Percentiles rank a stretch among this genome's conserved stretches.
phyloP scores from a whole-genome alignment of 73 alveolate species.

The Blepharisma stoltei region DNA sequence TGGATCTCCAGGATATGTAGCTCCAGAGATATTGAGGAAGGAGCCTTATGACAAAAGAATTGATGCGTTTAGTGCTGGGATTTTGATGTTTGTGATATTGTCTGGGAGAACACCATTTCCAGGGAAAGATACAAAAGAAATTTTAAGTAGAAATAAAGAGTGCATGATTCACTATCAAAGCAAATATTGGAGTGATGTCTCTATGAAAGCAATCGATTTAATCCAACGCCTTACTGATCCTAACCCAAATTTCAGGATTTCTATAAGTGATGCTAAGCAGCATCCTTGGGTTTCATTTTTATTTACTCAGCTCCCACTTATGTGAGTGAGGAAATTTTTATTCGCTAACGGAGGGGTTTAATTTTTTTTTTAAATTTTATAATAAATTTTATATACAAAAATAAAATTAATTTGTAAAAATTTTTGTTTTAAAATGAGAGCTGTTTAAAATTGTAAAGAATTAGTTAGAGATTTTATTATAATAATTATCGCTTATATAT shows the following conservation, averaged over 20 bases:
- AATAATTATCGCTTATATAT: too few relatives aligned
- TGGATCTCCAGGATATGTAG: slow-evolving; percentile 18
- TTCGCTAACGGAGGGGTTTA: too few relatives aligned
- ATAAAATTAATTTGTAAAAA: too few relatives aligned
- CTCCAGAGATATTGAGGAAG: slow-evolving; percentile 13
- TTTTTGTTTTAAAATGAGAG: too few relatives aligned
- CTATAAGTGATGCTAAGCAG: too few relatives aligned
- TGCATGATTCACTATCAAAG: not conserved
- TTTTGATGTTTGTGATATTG: not conserved
- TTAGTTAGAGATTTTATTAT: too few relatives aligned
- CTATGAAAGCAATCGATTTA: not conserved
- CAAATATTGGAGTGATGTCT: not conserved
- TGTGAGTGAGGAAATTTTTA: too few relatives aligned
- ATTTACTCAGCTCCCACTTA: too few relatives aligned
- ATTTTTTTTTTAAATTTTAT: too few relatives aligned
- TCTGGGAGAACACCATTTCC: not conserved
- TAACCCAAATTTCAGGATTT: not conserved
- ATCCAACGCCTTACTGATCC: not conserved
- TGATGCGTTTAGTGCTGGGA: not conserved
- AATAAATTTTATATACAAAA: too few relatives aligned
- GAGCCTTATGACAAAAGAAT: not conserved
- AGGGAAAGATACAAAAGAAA: slow-evolving; percentile 2
- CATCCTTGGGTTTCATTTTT: too few relatives aligned
- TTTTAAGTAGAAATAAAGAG: not conserved
- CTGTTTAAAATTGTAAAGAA: too few relatives aligned